Conservation (phyloP, 2,329 filamentous ascomycete genomes). For the Claviceps pusilla region DNA sequence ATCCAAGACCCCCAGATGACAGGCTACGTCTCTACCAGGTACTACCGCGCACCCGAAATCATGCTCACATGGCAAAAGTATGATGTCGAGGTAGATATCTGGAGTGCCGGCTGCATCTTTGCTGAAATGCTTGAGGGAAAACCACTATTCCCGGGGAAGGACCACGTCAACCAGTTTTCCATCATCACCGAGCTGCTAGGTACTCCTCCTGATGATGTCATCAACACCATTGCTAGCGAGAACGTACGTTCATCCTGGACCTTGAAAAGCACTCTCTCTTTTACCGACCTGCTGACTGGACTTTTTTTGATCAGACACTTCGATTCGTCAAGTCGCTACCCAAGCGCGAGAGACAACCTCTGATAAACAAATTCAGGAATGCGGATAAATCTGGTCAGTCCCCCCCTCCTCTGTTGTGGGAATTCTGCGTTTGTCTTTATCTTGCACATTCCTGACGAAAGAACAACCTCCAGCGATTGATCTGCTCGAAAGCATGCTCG, state of each 20-base stretch:
- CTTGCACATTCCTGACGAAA: background rate
- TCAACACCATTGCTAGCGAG: slow-evolving; percentile 95
- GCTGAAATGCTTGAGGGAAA: slow-evolving; percentile 99
- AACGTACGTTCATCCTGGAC: slow-evolving; percentile 46
- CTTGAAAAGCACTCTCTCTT: background rate
- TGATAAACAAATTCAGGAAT: slow-evolving; percentile 85
- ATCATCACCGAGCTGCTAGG: slow-evolving; percentile 97
- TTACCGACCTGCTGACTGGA: background rate
- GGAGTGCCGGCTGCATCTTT: slow-evolving; percentile 98
- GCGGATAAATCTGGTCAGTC: slow-evolving; percentile 66
- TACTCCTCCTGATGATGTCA: slow-evolving; percentile 94
- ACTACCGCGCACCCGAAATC: slow-evolving; percentile 96
- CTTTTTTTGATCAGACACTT: slow-evolving; percentile 48
- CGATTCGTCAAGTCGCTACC: slow-evolving; percentile 95
- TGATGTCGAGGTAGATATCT: slow-evolving; percentile 96
- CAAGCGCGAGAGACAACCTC: slow-evolving; percentile 78
- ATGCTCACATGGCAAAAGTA: slow-evolving; percentile 99
- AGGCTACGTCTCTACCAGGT: slow-evolving; percentile 94
- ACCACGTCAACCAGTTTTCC: slow-evolving; percentile 98
- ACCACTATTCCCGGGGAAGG: slow-evolving; percentile 94
- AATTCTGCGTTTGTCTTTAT: background rate
- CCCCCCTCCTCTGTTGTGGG: background rate
- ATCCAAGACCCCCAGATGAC: slow-evolving; percentile 99
- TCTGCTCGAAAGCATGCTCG: slow-evolving; percentile 88
- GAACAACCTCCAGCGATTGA: slow-evolving; percentile 55